phyloP scores from a whole-genome alignment of 78 protist genomes.

The Mastigamoeba balamuthi region DNA sequence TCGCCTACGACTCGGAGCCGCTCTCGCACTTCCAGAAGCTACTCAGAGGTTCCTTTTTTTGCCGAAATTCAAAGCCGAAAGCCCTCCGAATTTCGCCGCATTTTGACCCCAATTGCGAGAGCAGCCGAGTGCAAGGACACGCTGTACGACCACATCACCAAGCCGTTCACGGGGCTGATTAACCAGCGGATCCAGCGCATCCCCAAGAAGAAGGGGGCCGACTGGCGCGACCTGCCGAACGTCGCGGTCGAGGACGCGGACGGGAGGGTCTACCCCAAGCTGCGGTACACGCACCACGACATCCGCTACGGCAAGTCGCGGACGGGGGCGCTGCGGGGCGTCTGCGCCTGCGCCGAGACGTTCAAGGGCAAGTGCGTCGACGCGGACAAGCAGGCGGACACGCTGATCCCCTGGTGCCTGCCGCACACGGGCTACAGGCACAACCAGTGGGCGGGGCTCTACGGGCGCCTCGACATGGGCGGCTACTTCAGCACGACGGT shows the following conservation, averaged over 20 bases:
- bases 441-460: slow-evolving; percentile 5
- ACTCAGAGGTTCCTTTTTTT: too few relatives aligned
- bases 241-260: not conserved
- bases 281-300: not conserved
- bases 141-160: not conserved
- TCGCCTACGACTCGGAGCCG: not conserved
- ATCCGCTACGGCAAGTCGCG: not conserved
- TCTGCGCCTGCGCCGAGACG: not conserved
- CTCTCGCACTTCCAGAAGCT: not conserved
- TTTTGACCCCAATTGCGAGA: too few relatives aligned
- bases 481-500: not conserved
- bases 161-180: not conserved
- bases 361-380: too few relatives aligned
- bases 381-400: not conserved
- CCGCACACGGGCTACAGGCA: not conserved
- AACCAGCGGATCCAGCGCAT: not conserved
- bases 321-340: not conserved
- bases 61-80: too few relatives aligned
- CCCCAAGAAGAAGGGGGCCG: not conserved
- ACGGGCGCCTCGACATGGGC: not conserved
- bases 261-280: not conserved
- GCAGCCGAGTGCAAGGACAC: too few relatives aligned
- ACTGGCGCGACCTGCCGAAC: slow-evolving; percentile 2
- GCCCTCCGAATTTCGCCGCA: too few relatives aligned
- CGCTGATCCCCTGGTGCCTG: slow-evolving; percentile 1